Conservation (phyloP, 495 filamentous ascomycete genomes). For the Xylaria longipes region DNA sequence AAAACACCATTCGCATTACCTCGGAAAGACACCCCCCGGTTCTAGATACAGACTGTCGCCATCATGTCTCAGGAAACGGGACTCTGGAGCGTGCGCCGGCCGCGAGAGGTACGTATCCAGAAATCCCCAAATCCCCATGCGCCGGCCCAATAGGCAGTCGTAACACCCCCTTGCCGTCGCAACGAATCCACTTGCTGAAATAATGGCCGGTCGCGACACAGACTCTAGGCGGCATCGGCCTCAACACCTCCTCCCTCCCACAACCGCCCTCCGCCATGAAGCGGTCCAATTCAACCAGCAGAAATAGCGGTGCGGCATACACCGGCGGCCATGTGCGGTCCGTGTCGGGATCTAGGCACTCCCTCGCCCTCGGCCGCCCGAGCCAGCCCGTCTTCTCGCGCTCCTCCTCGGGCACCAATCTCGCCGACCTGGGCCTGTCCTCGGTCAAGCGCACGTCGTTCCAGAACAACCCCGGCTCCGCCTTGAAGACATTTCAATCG, state of each 20-base stretch:
- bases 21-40: background rate
- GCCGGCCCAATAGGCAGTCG: constrained; percentile 25
- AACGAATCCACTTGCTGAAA: constrained; percentile 33
- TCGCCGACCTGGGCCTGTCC: constrained; percentile 78
- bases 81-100: constrained; percentile 74
- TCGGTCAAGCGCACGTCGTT: constrained; percentile 88
- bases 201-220: constrained; percentile 43
- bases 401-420: constrained; percentile 77
- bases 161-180: constrained; percentile 23
- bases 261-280: constrained; percentile 95
- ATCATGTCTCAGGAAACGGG: constrained; percentile 79
- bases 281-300: constrained; percentile 83
- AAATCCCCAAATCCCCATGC: constrained; percentile 24
- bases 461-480: constrained; percentile 72
- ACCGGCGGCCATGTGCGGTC: constrained; percentile 76
- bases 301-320: constrained; percentile 44
- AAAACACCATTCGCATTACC: background rate
- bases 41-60: constrained; percentile 15
- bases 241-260: constrained; percentile 78
- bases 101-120: constrained; percentile 67
- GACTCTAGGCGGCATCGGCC: constrained; percentile 80
- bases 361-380: constrained; percentile 77
- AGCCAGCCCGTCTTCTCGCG: constrained; percentile 85
- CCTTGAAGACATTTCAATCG: constrained; percentile 55
- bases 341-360: constrained; percentile 82